These are phyloP conservation scores for Passalora sequoiae DNA, from an alignment of 2,329 filamentous ascomycete genomes.

Conservation along the genomic window DNA sequence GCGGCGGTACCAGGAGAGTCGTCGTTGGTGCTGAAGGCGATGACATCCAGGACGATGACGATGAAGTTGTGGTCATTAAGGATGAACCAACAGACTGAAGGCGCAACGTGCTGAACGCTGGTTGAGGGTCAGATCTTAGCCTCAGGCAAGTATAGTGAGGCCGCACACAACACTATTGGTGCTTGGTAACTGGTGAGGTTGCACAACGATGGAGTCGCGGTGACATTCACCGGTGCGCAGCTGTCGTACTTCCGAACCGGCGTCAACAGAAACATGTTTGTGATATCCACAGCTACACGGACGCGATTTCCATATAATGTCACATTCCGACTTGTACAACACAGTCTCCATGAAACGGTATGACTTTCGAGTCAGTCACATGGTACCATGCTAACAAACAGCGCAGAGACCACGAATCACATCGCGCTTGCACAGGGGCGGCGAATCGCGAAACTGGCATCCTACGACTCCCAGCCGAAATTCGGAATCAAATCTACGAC, in stretches of 20 bases:
- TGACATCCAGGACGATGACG: constrained; percentile 12
- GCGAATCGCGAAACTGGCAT: neutral
- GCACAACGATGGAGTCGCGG: neutral
- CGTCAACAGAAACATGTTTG: too few relatives aligned
- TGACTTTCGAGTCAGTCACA: neutral
- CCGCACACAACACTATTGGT: neutral
- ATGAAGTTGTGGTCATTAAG: constrained; percentile 30
- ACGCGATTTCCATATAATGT: too few relatives aligned
- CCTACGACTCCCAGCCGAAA: neutral
- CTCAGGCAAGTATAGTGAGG: neutral
- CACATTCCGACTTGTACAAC: neutral
- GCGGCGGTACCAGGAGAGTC: constrained; percentile 28
- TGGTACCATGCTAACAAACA: neutral
- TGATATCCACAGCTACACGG: too few relatives aligned
- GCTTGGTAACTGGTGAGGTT: neutral
- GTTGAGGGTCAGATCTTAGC: too few relatives aligned
- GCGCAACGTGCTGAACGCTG: too few relatives aligned
- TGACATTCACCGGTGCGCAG: neutral
- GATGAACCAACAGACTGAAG: constrained; percentile 32
- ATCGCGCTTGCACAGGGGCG: neutral
- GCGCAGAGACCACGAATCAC: neutral
- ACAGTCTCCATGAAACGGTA: neutral
- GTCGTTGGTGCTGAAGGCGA: constrained; percentile 21
- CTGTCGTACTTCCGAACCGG: neutral
- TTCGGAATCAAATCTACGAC: constrained; percentile 2